Evolutionary conservation across 495 filamentous ascomycete genomes (phyloP).

Genomic region (Stereocaulon alpinum): DNA sequence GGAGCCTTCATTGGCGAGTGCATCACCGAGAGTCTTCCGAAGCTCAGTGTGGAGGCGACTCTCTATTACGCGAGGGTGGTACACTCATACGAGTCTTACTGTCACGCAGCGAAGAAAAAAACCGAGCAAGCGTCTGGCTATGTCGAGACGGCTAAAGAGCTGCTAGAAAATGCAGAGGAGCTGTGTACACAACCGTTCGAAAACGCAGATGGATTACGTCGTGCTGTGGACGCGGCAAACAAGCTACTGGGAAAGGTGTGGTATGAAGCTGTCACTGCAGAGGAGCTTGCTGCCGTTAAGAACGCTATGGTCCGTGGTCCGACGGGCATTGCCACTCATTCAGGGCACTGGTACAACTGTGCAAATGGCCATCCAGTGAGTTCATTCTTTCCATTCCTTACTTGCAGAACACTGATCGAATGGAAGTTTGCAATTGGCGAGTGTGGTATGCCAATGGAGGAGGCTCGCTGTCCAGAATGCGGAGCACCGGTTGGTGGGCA

Average conservation of each 20-base stretch:
- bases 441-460: slow-evolving; percentile 61
- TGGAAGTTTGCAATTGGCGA: slow-evolving; percentile 37
- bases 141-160: slow-evolving; percentile 13
- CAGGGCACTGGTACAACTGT: slow-evolving; percentile 58
- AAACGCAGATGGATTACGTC: slow-evolving; percentile 18
- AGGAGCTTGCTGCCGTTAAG: slow-evolving; percentile 37
- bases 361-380: slow-evolving; percentile 48
- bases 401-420: not conserved
- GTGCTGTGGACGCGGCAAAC: slow-evolving; percentile 21
- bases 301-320: slow-evolving; percentile 42
- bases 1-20: slow-evolving; percentile 21
- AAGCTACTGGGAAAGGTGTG: slow-evolving; percentile 21
- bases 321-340: slow-evolving; percentile 32
- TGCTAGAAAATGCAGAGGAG: slow-evolving; percentile 16
- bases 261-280: slow-evolving; percentile 34
- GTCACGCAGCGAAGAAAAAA: slow-evolving; percentile 10
- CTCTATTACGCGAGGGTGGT: slow-evolving; percentile 19
- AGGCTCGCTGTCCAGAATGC: slow-evolving; percentile 55
- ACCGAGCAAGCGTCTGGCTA: slow-evolving; percentile 15
- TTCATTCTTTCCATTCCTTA: not conserved
- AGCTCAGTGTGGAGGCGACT: slow-evolving; percentile 21
- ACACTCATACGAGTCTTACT: slow-evolving; percentile 19
- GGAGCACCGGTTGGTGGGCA: slow-evolving; percentile 50
- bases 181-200: slow-evolving; percentile 19
- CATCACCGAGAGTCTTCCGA: slow-evolving; percentile 20